Percentiles rank a stretch among this genome's conserved stretches.
Conservation (phyloP, 2,329 filamentous ascomycete species). For the Colletotrichum limetticola region DNA sequence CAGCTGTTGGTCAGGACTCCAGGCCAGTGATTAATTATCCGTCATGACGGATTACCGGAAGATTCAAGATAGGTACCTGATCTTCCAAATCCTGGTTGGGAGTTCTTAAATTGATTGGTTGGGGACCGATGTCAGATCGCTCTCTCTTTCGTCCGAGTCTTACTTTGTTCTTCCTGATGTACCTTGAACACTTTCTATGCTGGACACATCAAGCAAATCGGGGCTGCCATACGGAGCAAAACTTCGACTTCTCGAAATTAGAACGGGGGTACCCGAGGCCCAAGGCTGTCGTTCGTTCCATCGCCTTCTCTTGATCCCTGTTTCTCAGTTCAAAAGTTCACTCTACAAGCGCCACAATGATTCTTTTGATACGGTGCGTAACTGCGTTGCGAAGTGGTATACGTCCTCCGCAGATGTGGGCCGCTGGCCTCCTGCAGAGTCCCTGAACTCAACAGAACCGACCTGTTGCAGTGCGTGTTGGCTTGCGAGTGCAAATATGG, state of each 20-base stretch:
- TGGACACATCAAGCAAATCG: background rate
- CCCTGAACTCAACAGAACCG: background rate
- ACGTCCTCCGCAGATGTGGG: constrained; percentile 12
- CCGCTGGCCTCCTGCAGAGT: constrained; percentile 24
- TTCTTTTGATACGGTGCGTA: constrained; percentile 2
- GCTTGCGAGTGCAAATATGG: constrained; percentile 15
- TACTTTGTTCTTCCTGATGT: background rate
- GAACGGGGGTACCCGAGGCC: background rate
- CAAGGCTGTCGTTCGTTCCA: background rate
- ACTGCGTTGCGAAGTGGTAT: constrained; percentile 19
- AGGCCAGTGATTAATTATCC: background rate
- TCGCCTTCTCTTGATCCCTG: background rate
- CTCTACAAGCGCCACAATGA: background rate
- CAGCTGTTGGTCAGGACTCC: background rate
- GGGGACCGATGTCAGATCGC: constrained; percentile 23
- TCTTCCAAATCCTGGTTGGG: background rate
- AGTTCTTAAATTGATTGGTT: background rate
- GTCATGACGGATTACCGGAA: background rate
- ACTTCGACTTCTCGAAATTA: background rate
- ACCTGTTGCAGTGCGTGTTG: background rate
- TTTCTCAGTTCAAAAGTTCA: background rate
- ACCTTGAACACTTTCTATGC: background rate
- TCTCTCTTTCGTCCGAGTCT: constrained; percentile 15
- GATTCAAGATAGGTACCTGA: background rate
- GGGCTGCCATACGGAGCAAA: too few relatives aligned